These are phyloP conservation scores for Apiospora rasikravindrae DNA, from an alignment of 2,329 filamentous ascomycete species.

Conservation along the genomic window DNA sequence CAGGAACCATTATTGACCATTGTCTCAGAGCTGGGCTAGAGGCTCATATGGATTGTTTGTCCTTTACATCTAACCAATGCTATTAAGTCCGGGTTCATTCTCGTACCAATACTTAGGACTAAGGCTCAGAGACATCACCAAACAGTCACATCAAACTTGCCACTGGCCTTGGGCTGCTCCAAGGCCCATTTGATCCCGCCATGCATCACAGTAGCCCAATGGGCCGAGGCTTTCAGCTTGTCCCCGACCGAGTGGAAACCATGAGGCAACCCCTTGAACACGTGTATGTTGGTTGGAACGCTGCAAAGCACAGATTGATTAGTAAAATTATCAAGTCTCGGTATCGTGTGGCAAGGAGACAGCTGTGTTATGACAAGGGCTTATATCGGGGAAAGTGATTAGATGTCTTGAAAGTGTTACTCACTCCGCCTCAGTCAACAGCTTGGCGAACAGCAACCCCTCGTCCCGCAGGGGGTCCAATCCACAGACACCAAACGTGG, in stretches of 20 bases:
- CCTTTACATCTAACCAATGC: background rate
- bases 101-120: too few relatives aligned
- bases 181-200: constrained; percentile 18
- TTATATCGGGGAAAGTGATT: too few relatives aligned
- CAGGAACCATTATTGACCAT: too few relatives aligned
- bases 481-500: constrained; percentile 21
- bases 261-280: constrained; percentile 23
- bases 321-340: background rate
- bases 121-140: background rate
- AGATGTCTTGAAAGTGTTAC: background rate
- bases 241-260: constrained; percentile 17
- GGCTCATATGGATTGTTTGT: too few relatives aligned
- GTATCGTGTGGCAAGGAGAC: too few relatives aligned
- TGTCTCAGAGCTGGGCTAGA: too few relatives aligned
- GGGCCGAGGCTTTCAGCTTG: constrained; percentile 18
- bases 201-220: constrained; percentile 23
- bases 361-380: too few relatives aligned
- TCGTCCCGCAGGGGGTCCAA: background rate
- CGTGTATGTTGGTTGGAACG: constrained; percentile 22
- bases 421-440: constrained; percentile 20
- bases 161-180: constrained; percentile 13
- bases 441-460: background rate
- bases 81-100: background rate
- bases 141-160: background rate
- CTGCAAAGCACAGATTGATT: background rate